phyloP scores from a whole-genome alignment of 176 grass and related monocot genomes.

The barley (Hordeum vulgare) region DNA sequence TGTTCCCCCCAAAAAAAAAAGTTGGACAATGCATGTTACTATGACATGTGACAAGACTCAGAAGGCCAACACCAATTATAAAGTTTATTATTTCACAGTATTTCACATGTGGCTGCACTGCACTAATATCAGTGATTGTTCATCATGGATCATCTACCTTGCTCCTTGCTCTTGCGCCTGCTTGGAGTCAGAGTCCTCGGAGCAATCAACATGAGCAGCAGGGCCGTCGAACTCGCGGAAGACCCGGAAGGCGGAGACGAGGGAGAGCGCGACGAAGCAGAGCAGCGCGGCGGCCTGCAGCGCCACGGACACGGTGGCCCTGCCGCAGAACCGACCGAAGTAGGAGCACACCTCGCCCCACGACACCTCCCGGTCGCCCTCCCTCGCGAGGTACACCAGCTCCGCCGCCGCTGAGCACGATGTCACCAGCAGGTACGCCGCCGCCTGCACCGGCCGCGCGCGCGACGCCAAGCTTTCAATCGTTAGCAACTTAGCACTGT shows the following conservation, averaged over 20 bases:
- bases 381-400: slow-evolving; percentile 63
- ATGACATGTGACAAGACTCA: not conserved
- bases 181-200: not conserved
- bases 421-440: slow-evolving; percentile 74
- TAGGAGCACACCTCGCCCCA: slow-evolving; percentile 96
- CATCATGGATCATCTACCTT: not conserved
- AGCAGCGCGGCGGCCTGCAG: slow-evolving; percentile 61
- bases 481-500: not conserved
- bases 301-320: slow-evolving; percentile 50
- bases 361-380: slow-evolving; percentile 59
- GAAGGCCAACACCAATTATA: not conserved
- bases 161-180: slow-evolving; percentile 18
- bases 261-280: slow-evolving; percentile 67
- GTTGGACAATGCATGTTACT: not conserved
- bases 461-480: not conserved
- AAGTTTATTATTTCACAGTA: not conserved
- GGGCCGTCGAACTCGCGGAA: slow-evolving; percentile 58
- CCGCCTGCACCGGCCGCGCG: slow-evolving; percentile 23
- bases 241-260: slow-evolving; percentile 59
- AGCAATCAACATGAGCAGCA: not conserved
- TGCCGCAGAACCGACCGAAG: slow-evolving; percentile 77
- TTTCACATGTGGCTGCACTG: no score
- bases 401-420: slow-evolving; percentile 70
- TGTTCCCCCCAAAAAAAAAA: no score
- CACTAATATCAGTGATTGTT: not conserved